Conservation (phyloP, 2,329 filamentous ascomycete genomes). For the Trichoderma atrobrunneum region DNA sequence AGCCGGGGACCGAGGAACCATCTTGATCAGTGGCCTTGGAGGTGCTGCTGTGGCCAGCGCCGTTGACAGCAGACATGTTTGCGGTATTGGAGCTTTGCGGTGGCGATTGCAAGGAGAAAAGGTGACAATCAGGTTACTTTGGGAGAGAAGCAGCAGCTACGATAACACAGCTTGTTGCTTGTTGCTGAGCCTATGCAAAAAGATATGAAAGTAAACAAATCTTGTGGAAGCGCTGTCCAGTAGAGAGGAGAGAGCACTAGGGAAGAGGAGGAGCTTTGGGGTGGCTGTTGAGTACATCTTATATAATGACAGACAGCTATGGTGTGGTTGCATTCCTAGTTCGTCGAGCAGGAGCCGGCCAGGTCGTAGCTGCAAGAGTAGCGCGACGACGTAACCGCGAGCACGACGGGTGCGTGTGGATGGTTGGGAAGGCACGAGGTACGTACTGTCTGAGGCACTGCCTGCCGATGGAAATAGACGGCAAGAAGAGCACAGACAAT, state of each 20-base stretch:
- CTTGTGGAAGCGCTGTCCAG: not conserved
- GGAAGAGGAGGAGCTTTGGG: not conserved
- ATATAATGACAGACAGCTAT: not conserved
- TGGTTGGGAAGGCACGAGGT: not conserved
- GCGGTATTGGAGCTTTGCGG: not conserved
- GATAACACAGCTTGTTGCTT: not conserved
- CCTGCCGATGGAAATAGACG: not conserved
- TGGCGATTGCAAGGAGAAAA: not conserved
- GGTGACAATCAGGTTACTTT: not conserved
- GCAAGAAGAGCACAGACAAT: not conserved
- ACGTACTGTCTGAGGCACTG: not conserved
- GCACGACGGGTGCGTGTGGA: not conserved
- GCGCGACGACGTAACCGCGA: not conserved
- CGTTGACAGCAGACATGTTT: constrained; percentile 26
- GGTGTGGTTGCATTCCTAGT: not conserved
- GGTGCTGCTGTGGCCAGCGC: constrained; percentile 26
- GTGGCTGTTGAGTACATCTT: constrained; percentile 3
- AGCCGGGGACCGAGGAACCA: constrained; percentile 36
- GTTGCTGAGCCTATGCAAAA: not conserved
- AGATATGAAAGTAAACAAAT: not conserved
- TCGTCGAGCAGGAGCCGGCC: not conserved
- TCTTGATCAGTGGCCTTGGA: constrained; percentile 29
- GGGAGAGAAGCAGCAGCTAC: not conserved
- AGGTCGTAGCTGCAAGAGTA: not conserved
- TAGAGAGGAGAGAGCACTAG: not conserved